Evolutionary conservation across 257 asterid genomes (phyloP), one percentile per base, ranked within the genome.

Genomic region (Verbascum thapsus): DNA sequence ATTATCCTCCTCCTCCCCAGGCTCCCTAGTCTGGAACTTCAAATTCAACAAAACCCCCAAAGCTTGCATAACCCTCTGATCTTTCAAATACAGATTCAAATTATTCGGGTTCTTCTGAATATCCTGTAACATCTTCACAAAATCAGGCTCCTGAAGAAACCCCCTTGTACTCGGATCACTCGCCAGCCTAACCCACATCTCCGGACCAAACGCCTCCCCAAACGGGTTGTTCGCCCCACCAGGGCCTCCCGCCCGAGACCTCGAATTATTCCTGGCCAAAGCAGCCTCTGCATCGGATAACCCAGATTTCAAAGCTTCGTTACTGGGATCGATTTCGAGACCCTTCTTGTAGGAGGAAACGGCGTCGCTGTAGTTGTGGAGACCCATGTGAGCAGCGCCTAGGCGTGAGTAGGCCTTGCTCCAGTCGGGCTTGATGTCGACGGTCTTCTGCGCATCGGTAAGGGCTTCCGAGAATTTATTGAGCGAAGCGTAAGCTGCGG

Each of bases 121-220:
- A 66, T 91, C 96, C 85, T 91, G 85, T 96, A 91, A 76, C 77
- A 85, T 84, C 44, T 41, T 87, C 64, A 88, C 86, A 13, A 83
- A 91, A 83, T 86, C 97, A 0, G 96, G 95, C 74, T 91, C 88
- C 51, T 84, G 78, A 54, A 91, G 78, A 35, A 37, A 83, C 19
- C 38, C 85, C 39, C 98, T 32, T 0, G 98, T 91, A 6, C 55
- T 68, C 1, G 96, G 79, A 38, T 91, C 98, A 3, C 74, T 78
- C 4, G 95, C 65, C 70, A 91, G 60, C 85, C 70, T 84, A 3
- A 83, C 80, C 98, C 98, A 91, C 96, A 91, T 82, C 58, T 91
- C 96, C 48, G 95, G 85, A 57, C 98, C 98, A 63, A 88, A 91
- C 13, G 91, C 90, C 66, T 91, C 96, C 8, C 91, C 98, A 15